Percentiles rank a stretch among this genome's conserved stretches.
phyloP scores from a whole-genome alignment of 176 grass and related monocot species.

The Oryza meridionalis region DNA sequence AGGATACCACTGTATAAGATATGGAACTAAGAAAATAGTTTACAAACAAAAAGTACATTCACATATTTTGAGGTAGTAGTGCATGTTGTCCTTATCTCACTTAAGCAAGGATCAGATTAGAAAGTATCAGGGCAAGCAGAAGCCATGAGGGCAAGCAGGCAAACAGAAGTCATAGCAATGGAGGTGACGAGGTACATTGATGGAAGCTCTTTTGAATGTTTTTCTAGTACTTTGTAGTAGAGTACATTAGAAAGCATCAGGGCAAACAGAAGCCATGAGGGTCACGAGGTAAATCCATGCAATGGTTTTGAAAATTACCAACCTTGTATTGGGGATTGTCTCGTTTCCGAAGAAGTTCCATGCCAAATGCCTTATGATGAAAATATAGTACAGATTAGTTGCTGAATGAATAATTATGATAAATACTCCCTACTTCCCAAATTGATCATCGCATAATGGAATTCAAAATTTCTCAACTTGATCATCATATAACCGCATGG shows the following conservation, averaged over 20 bases:
- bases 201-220: background rate
- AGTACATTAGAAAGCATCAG: conserved; percentile 17
- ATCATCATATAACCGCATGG: too few relatives aligned
- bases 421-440: too few relatives aligned
- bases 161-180: background rate
- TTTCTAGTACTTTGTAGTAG: conserved; percentile 27
- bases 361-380: conserved; percentile 87
- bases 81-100: background rate
- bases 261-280: background rate
- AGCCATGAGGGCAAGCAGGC: too few relatives aligned
- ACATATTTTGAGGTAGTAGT: background rate
- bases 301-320: conserved; percentile 29
- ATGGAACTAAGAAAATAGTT: background rate
- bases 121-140: too few relatives aligned
- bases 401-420: conserved; percentile 22
- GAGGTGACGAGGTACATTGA: background rate
- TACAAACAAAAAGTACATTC: background rate
- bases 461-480: too few relatives aligned
- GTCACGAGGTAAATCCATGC: background rate
- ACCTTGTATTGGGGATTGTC: conserved; percentile 97
- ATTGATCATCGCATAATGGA: too few relatives aligned
- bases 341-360: conserved; percentile 91
- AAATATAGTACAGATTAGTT: conserved; percentile 30
- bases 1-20: background rate
- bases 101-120: background rate